Evolutionary conservation across 306 rosid genomes (phyloP).

Genomic region (Cucurbita argyrosperma): DNA sequence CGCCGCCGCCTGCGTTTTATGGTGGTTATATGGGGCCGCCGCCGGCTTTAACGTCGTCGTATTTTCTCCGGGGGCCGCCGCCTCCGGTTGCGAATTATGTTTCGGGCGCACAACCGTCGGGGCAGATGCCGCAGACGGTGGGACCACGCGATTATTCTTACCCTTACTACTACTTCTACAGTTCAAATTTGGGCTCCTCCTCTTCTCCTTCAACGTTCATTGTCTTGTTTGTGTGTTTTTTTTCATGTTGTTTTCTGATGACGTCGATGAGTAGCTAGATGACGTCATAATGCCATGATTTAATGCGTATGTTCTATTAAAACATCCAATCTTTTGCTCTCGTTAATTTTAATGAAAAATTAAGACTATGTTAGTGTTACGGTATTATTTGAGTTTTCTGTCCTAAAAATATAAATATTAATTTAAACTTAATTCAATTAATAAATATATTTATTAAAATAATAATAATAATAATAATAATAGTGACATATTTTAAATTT

Average conservation of each 20-base stretch:
- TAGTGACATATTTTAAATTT: no score
- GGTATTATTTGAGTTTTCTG: no score
- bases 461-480: no score
- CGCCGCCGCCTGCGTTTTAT: background rate
- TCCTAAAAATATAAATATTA: no score
- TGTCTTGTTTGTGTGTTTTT: conserved; percentile 7
- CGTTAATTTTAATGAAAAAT: no score
- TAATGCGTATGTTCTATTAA: no score
- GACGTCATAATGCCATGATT: no score
- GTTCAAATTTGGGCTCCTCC: conserved; percentile 33
- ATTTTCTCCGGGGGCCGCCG: conserved; percentile 20
- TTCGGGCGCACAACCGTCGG: conserved; percentile 27
- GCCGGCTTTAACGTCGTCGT: conserved; percentile 18
- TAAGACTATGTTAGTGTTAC: no score
- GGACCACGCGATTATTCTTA: conserved; percentile 34
- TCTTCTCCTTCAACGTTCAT: conserved; percentile 7
- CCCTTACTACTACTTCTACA: conserved; percentile 46
- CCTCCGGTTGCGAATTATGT: conserved; percentile 32
- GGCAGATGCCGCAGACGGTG: conserved; percentile 21
- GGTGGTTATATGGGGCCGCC: background rate
- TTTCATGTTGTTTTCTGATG: conserved; percentile 12
- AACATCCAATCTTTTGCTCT: no score
- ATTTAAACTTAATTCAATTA: no score
- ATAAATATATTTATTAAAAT: no score
- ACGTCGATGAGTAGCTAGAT: no score